Evolutionary conservation across 2,329 filamentous ascomycete genomes (phyloP).

Genomic region (Alternaria burnsii): DNA sequence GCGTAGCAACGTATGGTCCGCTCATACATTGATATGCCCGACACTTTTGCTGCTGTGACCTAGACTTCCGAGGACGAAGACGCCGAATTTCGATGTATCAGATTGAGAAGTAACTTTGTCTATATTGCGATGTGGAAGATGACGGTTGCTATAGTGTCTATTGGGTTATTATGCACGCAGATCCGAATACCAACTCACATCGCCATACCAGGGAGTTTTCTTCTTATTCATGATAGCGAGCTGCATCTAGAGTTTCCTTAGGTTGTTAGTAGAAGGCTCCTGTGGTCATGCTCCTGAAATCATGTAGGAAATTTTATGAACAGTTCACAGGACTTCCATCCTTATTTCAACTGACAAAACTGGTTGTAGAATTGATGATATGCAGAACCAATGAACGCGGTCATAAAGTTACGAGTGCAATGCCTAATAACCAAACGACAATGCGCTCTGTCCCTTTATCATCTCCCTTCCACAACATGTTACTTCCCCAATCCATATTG

Average conservation of each 20-base stretch:
- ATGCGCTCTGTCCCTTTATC: background rate
- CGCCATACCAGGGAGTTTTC: background rate
- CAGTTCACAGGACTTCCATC: background rate
- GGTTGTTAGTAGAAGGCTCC: background rate
- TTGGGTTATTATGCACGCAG: background rate
- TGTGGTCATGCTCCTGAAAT: background rate
- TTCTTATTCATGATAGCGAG: background rate
- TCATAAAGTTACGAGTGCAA: background rate
- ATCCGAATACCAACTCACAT: background rate
- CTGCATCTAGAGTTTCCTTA: background rate
- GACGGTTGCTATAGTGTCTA: background rate
- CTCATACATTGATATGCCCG: background rate
- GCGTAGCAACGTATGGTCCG: slow-evolving; percentile 1
- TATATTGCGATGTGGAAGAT: background rate
- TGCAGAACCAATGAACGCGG: background rate
- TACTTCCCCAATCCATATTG: slow-evolving; percentile 10
- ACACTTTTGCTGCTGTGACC: background rate
- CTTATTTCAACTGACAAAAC: background rate
- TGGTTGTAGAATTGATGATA: background rate
- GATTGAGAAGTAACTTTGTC: background rate
- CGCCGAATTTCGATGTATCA: background rate
- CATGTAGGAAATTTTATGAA: background rate
- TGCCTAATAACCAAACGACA: background rate
- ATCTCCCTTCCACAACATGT: slow-evolving; percentile 9
- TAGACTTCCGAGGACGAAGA: background rate